These are phyloP conservation scores for Hemileia vastatrix DNA, from an alignment of 1,284 basidiomycete species.

Conservation along the genomic window DNA sequence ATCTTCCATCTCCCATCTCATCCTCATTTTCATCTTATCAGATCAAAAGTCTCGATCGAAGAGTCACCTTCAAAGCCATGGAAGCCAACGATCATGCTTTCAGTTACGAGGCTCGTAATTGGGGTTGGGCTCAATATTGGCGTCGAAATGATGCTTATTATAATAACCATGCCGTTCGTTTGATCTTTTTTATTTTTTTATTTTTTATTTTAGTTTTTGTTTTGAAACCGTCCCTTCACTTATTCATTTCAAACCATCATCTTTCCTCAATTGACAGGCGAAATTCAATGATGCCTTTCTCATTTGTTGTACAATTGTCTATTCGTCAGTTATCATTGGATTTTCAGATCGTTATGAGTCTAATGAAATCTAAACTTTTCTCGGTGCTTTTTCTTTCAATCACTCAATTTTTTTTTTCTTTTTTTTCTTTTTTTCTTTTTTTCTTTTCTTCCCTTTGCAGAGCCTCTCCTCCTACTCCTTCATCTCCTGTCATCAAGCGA, in stretches of 20 bases:
- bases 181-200: neutral
- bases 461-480: conserved; percentile 13
- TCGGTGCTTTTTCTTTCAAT: too few species aligned
- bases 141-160: conserved; percentile 22
- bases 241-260: neutral
- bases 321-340: conserved; percentile 30
- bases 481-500: conserved; percentile 24
- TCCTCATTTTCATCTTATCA: conserved; percentile 2
- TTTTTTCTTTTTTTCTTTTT: neutral
- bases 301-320: conserved; percentile 45
- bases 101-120: conserved; percentile 43
- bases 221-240: neutral
- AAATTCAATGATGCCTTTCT: conserved; percentile 42
- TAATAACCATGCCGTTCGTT: conserved; percentile 11
- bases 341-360: too few species aligned
- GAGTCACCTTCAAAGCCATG: conserved; percentile 36
- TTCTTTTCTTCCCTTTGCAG: neutral
- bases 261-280: neutral
- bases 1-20: conserved; percentile 18
- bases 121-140: conserved; percentile 35
- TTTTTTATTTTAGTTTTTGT: neutral
- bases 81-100: conserved; percentile 46
- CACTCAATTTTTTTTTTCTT: too few species aligned
- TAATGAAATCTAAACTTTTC: too few species aligned
- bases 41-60: conserved; percentile 27